Evolutionary conservation across 352 stramenopile genomes (phyloP).

Genomic region (Phytophthora hibernalis): DNA sequence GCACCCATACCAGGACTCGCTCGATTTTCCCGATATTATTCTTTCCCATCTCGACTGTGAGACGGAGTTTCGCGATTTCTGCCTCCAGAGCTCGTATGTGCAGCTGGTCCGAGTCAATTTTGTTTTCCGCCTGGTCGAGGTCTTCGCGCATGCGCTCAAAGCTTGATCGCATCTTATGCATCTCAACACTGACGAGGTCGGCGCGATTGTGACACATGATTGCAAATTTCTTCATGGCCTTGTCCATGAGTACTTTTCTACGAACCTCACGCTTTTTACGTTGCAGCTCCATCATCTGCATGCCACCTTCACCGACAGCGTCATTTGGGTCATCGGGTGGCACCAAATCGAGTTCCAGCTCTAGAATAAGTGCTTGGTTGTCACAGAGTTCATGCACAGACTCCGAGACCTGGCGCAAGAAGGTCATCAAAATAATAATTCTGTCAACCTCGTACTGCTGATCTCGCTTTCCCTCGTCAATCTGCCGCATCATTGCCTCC

Average conservation of each 20-base stretch:
- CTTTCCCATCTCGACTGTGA: constrained; percentile 71
- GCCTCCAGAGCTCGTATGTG: constrained; percentile 69
- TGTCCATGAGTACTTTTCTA: constrained; percentile 76
- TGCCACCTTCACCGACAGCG: constrained; percentile 13
- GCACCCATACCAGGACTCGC: constrained; percentile 48
- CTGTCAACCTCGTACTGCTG: constrained; percentile 69
- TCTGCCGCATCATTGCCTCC: constrained; percentile 68
- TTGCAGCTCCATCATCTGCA: constrained; percentile 62
- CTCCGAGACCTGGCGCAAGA: constrained; percentile 63
- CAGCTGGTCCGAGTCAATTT: constrained; percentile 74
- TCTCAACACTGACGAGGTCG: constrained; percentile 64
- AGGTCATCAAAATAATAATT: constrained; percentile 54
- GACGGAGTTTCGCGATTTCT: constrained; percentile 66
- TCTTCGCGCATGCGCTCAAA: constrained; percentile 56
- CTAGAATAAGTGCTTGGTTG: constrained; percentile 52
- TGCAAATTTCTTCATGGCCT: constrained; percentile 73
- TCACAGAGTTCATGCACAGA: constrained; percentile 58
- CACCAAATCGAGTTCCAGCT: constrained; percentile 53
- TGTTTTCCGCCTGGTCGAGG: constrained; percentile 71
- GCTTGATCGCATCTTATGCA: constrained; percentile 57
- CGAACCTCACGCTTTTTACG: constrained; percentile 79
- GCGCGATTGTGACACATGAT: constrained; percentile 68
- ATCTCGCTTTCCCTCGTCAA: constrained; percentile 74
- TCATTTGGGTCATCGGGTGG: constrained; percentile 39
- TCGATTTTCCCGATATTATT: constrained; percentile 56